Percentiles rank a stretch among this genome's conserved stretches.
phyloP scores from a whole-genome alignment of 78 protist species.

The slime mould (Dictyostelium discoideum) region DNA sequence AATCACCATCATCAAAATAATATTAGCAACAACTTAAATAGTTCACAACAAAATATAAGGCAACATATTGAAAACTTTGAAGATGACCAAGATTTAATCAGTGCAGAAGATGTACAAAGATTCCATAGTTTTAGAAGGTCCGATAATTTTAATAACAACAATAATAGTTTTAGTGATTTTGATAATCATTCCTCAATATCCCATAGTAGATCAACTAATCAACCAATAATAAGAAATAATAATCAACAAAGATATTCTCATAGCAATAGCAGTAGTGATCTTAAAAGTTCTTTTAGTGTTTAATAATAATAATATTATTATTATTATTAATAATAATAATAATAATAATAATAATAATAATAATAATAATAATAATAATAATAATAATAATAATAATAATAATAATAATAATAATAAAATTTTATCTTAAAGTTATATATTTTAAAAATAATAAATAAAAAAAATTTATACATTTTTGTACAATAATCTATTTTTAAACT shows the following conservation, averaged over 20 bases:
- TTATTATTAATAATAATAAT: too few relatives aligned
- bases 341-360: too few relatives aligned
- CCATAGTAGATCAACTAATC: constrained; percentile 17
- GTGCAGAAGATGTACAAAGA: constrained; percentile 17
- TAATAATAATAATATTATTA: background rate
- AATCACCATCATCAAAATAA: background rate
- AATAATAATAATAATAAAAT: too few relatives aligned
- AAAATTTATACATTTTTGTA: too few relatives aligned
- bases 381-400: background rate
- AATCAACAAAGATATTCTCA: background rate
- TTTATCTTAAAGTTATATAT: too few relatives aligned
- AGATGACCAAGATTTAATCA: background rate
- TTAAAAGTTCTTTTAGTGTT: constrained; percentile 2
- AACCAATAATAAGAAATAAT: background rate
- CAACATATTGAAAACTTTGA: background rate
- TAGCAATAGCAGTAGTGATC: background rate
- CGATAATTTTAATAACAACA: background rate
- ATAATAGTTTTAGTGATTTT: background rate
- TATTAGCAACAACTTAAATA: too few relatives aligned
- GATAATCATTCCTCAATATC: background rate
- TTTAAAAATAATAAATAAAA: too few relatives aligned
- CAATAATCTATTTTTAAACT: too few relatives aligned
- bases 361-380: too few relatives aligned
- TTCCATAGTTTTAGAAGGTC: background rate
- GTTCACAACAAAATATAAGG: background rate